These are phyloP conservation scores for Wickerhamiella pararugosa DNA, from an alignment of 1,139 yeast species.

Conservation along the genomic window DNA sequence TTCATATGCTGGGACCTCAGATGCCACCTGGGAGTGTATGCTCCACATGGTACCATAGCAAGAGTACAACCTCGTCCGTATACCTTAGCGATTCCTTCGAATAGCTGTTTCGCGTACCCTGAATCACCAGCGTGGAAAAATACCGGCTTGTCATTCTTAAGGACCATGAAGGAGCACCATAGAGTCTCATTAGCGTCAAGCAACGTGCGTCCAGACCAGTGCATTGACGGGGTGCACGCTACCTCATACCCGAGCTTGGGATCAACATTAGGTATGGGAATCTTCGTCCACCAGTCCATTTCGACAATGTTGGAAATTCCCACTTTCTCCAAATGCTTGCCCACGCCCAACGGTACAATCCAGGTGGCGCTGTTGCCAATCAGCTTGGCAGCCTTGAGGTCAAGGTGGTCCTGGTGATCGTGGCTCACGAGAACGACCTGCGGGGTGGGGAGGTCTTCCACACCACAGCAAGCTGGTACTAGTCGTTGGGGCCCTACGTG, in stretches of 20 bases:
- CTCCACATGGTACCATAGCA: conserved; percentile 83
- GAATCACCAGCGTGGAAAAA: conserved; percentile 92
- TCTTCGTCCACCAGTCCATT: conserved; percentile 85
- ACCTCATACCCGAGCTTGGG: conserved; percentile 49
- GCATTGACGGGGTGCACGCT: conserved; percentile 92
- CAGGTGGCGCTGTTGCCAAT: conserved; percentile 53
- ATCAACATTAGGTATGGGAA: conserved; percentile 28
- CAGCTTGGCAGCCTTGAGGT: conserved; percentile 39
- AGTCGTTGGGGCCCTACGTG: conserved; percentile 71
- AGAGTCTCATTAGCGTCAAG: conserved; percentile 64
- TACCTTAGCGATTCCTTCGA: conserved; percentile 43
- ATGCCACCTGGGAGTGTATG: conserved; percentile 92
- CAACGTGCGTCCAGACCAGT: conserved; percentile 81
- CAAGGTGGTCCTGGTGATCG: conserved; percentile 91
- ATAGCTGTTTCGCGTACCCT: conserved; percentile 65
- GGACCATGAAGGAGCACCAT: conserved; percentile 76
- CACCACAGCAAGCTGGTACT: conserved; percentile 50
- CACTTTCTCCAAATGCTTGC: conserved; percentile 38
- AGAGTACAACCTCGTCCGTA: conserved; percentile 51
- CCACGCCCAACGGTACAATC: conserved; percentile 78
- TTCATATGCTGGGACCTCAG: conserved; percentile 78
- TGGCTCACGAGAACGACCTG: conserved; percentile 73
- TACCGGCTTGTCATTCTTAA: conserved; percentile 50
- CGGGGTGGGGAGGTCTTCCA: conserved; percentile 49
- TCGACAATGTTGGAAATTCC: conserved; percentile 47